Evolutionary conservation across 495 filamentous ascomycete genomes (phyloP), one percentile per base, ranked within the genome.

Genomic region (Oleoguttula mirabilis): DNA sequence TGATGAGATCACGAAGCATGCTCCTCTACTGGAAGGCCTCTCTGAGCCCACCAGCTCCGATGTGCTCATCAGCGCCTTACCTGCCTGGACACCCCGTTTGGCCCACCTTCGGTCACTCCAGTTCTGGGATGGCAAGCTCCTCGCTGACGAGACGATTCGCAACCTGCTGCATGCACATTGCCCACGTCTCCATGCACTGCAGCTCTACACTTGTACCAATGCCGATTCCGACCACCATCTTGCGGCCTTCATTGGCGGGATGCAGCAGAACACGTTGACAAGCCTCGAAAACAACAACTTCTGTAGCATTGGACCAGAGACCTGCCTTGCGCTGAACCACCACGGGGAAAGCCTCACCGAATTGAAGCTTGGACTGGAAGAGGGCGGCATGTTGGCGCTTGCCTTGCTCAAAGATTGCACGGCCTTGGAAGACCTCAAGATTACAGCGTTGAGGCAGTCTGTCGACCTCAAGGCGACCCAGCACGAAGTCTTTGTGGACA

Each of bases 121-220:
- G 16, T 57, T 84, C 4, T 72, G 64, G 52, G 66, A 77, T 43
- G 79, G 78, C 4, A 64, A 61, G 20, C 63, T 72, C 15, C 66
- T 88, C 0, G 66, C 60, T 32, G 60, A 66, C 25, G 67, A 70
- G 30, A 63, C 65, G 5, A 69, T 65, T 4, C 43, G 69, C 11
- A 55, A 55, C 7, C 63, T 70, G n/a, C 69, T 88, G 22, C 55
- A 60, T 12, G 46, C 65, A 27, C 62, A 71, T 51, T 88, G 80
- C 44, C 74, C 70, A 2, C 51, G 66, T 8, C 80, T 88, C 50
- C 65, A 71, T 31, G 63, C 70, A 22, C 52, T 88, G 15, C 69
- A 63, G 16, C 73, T 80, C 38, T 79, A 66, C 42, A 57, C 48
- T 36, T 75, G 70, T 67, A 70, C 62, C 33, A 54, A 15, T 28